phyloP scores from a whole-genome alignment of 495 filamentous ascomycete genomes.

The Aspergillus affinis region DNA sequence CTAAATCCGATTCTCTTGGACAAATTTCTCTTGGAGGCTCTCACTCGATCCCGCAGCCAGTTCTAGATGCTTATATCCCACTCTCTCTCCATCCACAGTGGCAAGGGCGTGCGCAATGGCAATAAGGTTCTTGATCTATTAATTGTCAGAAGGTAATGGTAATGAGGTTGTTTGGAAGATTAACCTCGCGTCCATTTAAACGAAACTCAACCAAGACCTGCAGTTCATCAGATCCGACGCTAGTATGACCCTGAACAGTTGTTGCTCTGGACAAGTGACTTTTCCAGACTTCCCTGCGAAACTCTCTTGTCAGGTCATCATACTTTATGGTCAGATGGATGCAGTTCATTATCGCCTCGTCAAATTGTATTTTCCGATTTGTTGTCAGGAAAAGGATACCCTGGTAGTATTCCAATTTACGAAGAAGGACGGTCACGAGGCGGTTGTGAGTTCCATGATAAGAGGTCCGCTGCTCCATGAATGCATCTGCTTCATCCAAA shows the following conservation, averaged over 20 bases:
- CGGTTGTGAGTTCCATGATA: constrained; percentile 27
- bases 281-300: constrained; percentile 26
- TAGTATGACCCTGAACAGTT: constrained; percentile 20
- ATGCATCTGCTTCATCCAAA: constrained; percentile 49
- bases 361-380: constrained; percentile 30
- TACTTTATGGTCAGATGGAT: constrained; percentile 47
- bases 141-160: constrained; percentile 1
- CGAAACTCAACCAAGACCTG: constrained; percentile 16
- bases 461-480: constrained; percentile 28
- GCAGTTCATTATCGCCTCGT: constrained; percentile 45
- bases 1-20: not conserved
- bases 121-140: constrained; percentile 27
- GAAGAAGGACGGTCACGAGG: constrained; percentile 47
- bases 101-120: constrained; percentile 23
- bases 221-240: constrained; percentile 18
- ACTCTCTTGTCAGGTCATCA: constrained; percentile 28
- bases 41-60: constrained; percentile 23
- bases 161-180: constrained; percentile 1
- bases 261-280: constrained; percentile 15
- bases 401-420: constrained; percentile 57
- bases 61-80: constrained; percentile 26
- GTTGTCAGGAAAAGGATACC: constrained; percentile 37
- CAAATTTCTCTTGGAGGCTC: constrained; percentile 24
- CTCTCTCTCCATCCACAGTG: constrained; percentile 10
- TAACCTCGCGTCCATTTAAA: constrained; percentile 29